Percentiles rank a stretch among this genome's conserved stretches.
Evolutionary conservation across 2,329 filamentous ascomycete species (phyloP).

Genomic region (Fusarium stilboides): DNA sequence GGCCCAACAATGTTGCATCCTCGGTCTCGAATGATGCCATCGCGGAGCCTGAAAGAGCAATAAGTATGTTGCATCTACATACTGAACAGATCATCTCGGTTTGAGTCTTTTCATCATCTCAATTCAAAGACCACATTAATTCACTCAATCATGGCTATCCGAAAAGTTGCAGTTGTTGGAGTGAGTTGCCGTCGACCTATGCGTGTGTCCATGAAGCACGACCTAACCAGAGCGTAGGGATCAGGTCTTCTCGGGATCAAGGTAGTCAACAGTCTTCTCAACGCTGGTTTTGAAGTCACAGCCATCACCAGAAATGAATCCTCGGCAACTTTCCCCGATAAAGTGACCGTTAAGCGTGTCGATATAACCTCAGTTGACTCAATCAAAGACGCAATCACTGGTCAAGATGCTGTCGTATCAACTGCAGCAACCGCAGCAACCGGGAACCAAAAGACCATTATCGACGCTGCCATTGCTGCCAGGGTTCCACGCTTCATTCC

Average conservation of each 20-base stretch:
- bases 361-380: not conserved
- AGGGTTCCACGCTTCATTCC: constrained; percentile 9
- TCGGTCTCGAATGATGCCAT: not conserved
- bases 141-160: not conserved
- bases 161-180: constrained; percentile 16
- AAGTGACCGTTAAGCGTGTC: not conserved
- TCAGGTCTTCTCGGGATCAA: constrained; percentile 20
- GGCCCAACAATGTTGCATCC: not conserved
- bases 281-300: constrained; percentile 2
- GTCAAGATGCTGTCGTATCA: constrained; percentile 8
- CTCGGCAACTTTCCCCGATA: not conserved
- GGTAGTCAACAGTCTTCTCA: constrained; percentile 9
- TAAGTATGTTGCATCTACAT: not conserved
- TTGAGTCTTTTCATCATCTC: not conserved
- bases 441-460: not conserved
- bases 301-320: constrained; percentile 17
- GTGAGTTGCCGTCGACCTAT: too few species aligned
- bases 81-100: too few species aligned
- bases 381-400: not conserved
- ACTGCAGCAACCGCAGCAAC: constrained; percentile 8
- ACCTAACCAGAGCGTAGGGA: not conserved
- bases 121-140: not conserved
- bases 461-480: constrained; percentile 10
- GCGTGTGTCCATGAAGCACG: accelerated
- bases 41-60: not conserved